Percentiles rank a stretch among this genome's conserved stretches.
These are phyloP conservation scores for Fusarium buharicum DNA, from an alignment of 2,329 filamentous ascomycete species.

Conservation along the genomic window DNA sequence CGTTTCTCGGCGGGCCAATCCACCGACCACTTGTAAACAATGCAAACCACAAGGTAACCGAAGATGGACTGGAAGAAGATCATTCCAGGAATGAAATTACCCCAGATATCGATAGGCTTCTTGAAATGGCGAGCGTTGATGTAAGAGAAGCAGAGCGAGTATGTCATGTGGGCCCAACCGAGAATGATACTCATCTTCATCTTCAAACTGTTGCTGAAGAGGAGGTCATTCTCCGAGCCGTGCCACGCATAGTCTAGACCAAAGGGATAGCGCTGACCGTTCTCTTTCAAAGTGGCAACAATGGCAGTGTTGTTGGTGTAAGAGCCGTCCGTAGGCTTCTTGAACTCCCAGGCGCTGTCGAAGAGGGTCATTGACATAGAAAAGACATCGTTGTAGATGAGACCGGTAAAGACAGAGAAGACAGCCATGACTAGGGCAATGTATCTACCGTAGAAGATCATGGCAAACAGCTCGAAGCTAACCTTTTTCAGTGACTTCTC, in stretches of 20 bases:
- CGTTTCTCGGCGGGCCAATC: slow-evolving; percentile 79
- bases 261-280: slow-evolving; percentile 90
- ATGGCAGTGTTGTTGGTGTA: slow-evolving; percentile 74
- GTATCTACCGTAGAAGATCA: slow-evolving; percentile 99
- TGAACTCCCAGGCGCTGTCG: slow-evolving; percentile 87
- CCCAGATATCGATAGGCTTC: slow-evolving; percentile 94
- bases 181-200: slow-evolving; percentile 99
- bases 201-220: slow-evolving; percentile 99
- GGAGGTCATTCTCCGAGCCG: slow-evolving; percentile 89
- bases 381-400: slow-evolving; percentile 98
- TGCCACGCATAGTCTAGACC: slow-evolving; percentile 98
- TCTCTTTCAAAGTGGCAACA: slow-evolving; percentile 70
- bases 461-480: slow-evolving; percentile 90
- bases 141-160: slow-evolving; percentile 91
- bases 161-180: slow-evolving; percentile 99
- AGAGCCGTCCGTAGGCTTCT: slow-evolving; percentile 64
- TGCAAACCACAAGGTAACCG: slow-evolving; percentile 92
- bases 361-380: slow-evolving; percentile 93
- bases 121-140: slow-evolving; percentile 97
- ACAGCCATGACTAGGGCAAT: slow-evolving; percentile 98
- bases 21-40: slow-evolving; percentile 96
- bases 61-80: slow-evolving; percentile 99
- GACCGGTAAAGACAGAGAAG: slow-evolving; percentile 95
- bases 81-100: slow-evolving; percentile 97
- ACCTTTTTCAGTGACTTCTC: slow-evolving; percentile 95